Evolutionary conservation across 257 asterid species (phyloP).

Genomic region (Forsythia viridissima): DNA sequence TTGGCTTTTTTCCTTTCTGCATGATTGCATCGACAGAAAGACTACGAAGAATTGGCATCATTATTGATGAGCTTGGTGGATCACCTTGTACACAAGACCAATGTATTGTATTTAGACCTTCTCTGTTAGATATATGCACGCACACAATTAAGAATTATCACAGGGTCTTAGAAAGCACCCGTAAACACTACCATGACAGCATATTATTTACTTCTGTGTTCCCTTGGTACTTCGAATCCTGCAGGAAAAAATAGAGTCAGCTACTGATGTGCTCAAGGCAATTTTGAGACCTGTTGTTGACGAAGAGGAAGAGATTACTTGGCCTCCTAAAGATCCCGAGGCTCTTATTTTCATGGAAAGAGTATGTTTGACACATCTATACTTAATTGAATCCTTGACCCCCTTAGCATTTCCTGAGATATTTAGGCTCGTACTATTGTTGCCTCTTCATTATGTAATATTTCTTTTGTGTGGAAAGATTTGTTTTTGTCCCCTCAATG

Average conservation of each 20-base stretch:
- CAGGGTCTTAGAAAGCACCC: constrained; percentile 6
- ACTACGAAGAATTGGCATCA: constrained; percentile 89
- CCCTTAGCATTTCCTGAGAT: constrained; percentile 3
- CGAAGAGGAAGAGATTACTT: constrained; percentile 66
- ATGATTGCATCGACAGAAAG: constrained; percentile 56
- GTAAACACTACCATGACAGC: neutral
- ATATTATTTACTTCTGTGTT: constrained; percentile 10
- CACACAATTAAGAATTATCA: neutral
- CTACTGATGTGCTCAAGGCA: constrained; percentile 89
- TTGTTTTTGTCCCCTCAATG: neutral
- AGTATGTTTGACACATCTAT: constrained; percentile 41
- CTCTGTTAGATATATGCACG: constrained; percentile 16
- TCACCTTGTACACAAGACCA: constrained; percentile 80
- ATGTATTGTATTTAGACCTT: constrained; percentile 41
- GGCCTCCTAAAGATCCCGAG: constrained; percentile 90
- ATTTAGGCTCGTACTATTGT: neutral
- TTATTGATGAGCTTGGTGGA: constrained; percentile 74
- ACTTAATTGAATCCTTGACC: neutral
- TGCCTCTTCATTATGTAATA: constrained; percentile 13
- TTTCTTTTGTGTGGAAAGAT: constrained; percentile 1
- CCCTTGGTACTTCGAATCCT: constrained; percentile 22
- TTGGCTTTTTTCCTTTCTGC: constrained; percentile 25
- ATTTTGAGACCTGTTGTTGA: constrained; percentile 70
- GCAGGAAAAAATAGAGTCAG: constrained; percentile 87
- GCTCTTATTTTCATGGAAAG: constrained; percentile 79